Evolutionary conservation across 2,329 filamentous ascomycete species (phyloP).

Genomic region (Alternaria triticimaculans): DNA sequence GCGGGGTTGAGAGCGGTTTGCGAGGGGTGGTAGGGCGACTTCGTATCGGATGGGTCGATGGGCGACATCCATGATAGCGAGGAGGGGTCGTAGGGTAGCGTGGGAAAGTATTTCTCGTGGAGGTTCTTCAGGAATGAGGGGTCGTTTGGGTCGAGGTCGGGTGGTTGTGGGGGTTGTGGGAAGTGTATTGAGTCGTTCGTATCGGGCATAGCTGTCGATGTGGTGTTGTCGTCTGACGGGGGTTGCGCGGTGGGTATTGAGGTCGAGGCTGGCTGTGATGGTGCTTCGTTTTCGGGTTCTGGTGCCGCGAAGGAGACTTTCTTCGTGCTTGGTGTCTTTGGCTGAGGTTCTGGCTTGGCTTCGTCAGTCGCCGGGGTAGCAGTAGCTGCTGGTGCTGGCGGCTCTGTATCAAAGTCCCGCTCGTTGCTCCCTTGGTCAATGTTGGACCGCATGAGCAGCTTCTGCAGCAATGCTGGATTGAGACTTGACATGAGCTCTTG

Average conservation of each 20-base stretch:
- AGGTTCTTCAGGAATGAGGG: slow-evolving; percentile 83
- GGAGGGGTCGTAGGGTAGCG: slow-evolving; percentile 81
- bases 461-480: slow-evolving; percentile 76
- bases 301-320: slow-evolving; percentile 45
- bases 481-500: slow-evolving; percentile 80
- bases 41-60: slow-evolving; percentile 64
- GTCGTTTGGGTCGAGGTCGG: slow-evolving; percentile 82
- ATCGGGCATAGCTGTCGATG: slow-evolving; percentile 55
- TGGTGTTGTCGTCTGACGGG: not conserved
- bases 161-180: slow-evolving; percentile 61
- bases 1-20: slow-evolving; percentile 74
- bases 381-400: slow-evolving; percentile 1
- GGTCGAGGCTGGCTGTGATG: not conserved
- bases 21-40: slow-evolving; percentile 81
- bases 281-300: slow-evolving; percentile 13
- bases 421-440: slow-evolving; percentile 69
- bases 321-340: slow-evolving; percentile 26
- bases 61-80: slow-evolving; percentile 91
- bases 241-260: not conserved
- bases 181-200: slow-evolving; percentile 68
- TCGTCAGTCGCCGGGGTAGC: slow-evolving; percentile 16
- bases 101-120: slow-evolving; percentile 92
- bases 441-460: slow-evolving; percentile 76
- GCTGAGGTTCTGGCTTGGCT: slow-evolving; percentile 15
- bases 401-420: slow-evolving; percentile 37